Evolutionary conservation across 192 early-diverging fungal species (phyloP).

Genomic region (Lobulomyces angularis): DNA sequence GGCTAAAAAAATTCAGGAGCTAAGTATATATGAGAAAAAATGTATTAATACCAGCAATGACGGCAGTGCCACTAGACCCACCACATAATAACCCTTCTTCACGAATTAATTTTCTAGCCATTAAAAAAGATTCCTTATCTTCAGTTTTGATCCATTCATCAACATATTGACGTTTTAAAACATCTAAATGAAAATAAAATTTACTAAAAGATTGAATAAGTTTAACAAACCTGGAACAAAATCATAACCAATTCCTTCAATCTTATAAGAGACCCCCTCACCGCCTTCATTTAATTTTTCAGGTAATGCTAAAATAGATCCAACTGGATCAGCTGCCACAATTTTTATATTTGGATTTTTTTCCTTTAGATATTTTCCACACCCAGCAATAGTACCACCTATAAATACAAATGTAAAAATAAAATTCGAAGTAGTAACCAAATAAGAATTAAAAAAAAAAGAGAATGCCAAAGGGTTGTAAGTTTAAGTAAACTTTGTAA

Average conservation of each 20-base stretch:
- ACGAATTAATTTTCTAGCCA: slow-evolving; percentile 89
- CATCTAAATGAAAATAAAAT: too few relatives aligned
- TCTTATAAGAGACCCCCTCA: slow-evolving; percentile 14
- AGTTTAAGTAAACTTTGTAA: too few relatives aligned
- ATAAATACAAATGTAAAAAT: too few relatives aligned
- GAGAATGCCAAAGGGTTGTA: too few relatives aligned
- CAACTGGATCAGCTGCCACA: slow-evolving; percentile 89
- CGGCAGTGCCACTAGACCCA: too few relatives aligned
- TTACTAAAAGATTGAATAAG: too few relatives aligned
- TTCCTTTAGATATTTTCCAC: slow-evolving; percentile 93
- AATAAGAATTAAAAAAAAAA: too few relatives aligned
- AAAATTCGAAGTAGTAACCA: too few relatives aligned
- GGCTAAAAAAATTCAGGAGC: too few relatives aligned
- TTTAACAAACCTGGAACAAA: too few relatives aligned
- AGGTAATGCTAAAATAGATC: slow-evolving; percentile 86
- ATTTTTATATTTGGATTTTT: slow-evolving; percentile 70
- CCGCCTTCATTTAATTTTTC: slow-evolving; percentile 58
- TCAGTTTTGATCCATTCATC: slow-evolving; percentile 96
- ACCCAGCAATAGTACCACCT: slow-evolving; percentile 93
- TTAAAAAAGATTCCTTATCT: slow-evolving; percentile 89
- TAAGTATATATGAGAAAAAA: too few relatives aligned
- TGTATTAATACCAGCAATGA: too few relatives aligned
- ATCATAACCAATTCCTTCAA: slow-evolving; percentile 99
- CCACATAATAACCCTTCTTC: slow-evolving; percentile 95
- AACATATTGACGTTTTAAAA: slow-evolving; percentile 67